phyloP scores from a whole-genome alignment of 1,139 yeast species.

The Pichia sp. region DNA sequence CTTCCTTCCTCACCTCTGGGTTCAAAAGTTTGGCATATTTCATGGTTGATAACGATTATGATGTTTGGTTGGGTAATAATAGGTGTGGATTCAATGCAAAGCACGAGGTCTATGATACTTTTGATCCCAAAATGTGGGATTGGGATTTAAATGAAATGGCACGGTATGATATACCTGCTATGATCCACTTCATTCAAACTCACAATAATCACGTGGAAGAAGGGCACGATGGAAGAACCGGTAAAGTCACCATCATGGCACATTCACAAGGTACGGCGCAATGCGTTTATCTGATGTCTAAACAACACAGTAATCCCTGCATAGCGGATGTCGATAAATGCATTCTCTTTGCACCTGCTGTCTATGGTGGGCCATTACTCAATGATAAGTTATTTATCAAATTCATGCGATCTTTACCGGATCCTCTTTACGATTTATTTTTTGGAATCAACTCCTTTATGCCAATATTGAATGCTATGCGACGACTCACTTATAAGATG shows the following conservation, averaged over 20 bases:
- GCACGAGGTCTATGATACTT: constrained; percentile 40
- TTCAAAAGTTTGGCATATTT: constrained; percentile 64
- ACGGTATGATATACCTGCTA: constrained; percentile 63
- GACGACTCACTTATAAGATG: constrained; percentile 39
- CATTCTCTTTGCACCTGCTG: constrained; percentile 83
- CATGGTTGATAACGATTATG: constrained; percentile 54
- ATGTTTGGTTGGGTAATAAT: constrained; percentile 93
- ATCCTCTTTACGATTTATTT: constrained; percentile 34
- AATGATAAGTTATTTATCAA: constrained; percentile 49
- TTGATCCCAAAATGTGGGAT: constrained; percentile 59
- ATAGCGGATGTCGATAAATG: constrained; percentile 43
- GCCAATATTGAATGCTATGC: constrained; percentile 47
- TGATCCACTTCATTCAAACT: constrained; percentile 55
- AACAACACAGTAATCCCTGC: constrained; percentile 32
- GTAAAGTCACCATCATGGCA: constrained; percentile 60
- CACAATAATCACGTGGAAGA: constrained; percentile 27
- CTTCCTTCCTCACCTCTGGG: constrained; percentile 77
- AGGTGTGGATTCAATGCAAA: constrained; percentile 75
- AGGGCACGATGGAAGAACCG: too few relatives aligned
- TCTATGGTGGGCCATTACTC: constrained; percentile 73
- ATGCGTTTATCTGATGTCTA: constrained; percentile 51
- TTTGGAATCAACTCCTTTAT: constrained; percentile 60
- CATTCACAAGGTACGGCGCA: constrained; percentile 96
- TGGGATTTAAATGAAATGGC: constrained; percentile 89
- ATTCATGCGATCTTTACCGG: constrained; percentile 42